Conservation (phyloP, 1,284 basidiomycete species). For the Fomitiporia mediterranea region DNA sequence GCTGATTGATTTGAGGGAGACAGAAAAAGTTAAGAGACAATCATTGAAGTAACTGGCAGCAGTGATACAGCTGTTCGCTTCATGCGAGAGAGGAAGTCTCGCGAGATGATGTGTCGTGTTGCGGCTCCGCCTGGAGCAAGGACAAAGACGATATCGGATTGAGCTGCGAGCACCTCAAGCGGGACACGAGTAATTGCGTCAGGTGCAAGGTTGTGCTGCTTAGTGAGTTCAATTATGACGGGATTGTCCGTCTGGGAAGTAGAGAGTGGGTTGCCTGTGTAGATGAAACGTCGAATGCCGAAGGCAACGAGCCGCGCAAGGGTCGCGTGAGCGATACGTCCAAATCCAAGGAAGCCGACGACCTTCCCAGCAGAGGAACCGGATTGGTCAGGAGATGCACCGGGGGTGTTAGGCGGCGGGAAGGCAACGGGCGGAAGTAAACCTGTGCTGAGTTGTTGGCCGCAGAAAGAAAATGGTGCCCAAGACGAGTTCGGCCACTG, state of each 20-base stretch:
- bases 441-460: conserved; percentile 65
- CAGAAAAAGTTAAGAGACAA: no score
- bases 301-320: conserved; percentile 76
- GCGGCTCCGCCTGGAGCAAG: conserved; percentile 73
- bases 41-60: no score
- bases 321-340: conserved; percentile 83
- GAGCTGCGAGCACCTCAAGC: conserved; percentile 61
- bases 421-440: conserved; percentile 34
- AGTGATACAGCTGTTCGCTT: conserved; percentile 74
- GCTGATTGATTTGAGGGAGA: no score
- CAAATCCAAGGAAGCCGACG: conserved; percentile 90
- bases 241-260: conserved; percentile 32
- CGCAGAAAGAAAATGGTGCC: conserved; percentile 79
- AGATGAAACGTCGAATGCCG: conserved; percentile 65
- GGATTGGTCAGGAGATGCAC: conserved; percentile 26
- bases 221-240: conserved; percentile 50
- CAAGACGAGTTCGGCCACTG: conserved; percentile 66
- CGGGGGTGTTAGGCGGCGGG: conserved; percentile 34
- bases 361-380: conserved; percentile 34
- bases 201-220: conserved; percentile 40
- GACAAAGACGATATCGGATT: conserved; percentile 80
- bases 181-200: conserved; percentile 54
- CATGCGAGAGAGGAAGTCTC: conserved; percentile 75
- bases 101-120: conserved; percentile 73
- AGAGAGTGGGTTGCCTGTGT: conserved; percentile 53